phyloP scores from a whole-genome alignment of 2,329 filamentous ascomycete species.

The Coniochaeta hoffmannii region DNA sequence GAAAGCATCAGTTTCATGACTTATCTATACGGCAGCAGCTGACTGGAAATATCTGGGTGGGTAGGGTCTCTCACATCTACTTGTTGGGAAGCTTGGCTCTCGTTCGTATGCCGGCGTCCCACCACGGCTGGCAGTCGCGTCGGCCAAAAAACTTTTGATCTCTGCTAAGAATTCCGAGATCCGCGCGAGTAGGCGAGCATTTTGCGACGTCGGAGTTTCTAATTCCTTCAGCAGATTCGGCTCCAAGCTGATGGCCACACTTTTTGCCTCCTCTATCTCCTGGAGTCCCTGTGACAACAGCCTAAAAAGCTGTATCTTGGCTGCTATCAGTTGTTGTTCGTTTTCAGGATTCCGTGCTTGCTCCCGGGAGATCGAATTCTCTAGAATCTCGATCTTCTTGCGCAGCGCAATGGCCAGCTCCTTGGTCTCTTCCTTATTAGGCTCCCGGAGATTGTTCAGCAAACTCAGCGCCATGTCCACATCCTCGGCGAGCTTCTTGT shows the following conservation, averaged over 20 bases:
- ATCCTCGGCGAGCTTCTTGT: not conserved
- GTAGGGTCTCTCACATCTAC: not conserved
- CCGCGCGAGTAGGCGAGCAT: not conserved
- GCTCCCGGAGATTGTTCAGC: not conserved
- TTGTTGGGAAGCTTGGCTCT: too few relatives aligned
- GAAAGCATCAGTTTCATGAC: not conserved
- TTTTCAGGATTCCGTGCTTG: not conserved
- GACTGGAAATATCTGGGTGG: too few relatives aligned
- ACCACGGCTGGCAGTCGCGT: too few relatives aligned
- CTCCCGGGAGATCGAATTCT: too few relatives aligned
- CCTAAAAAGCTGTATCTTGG: not conserved
- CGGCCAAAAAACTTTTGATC: not conserved
- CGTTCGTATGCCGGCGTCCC: too few relatives aligned
- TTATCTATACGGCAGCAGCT: too few relatives aligned
- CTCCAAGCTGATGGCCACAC: not conserved
- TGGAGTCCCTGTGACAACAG: not conserved
- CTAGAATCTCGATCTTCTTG: not conserved
- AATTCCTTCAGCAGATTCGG: not conserved
- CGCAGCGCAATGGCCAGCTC: not conserved
- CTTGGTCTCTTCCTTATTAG: not conserved
- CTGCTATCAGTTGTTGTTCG: not conserved
- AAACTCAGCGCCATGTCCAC: not conserved
- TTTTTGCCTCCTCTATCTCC: not conserved
- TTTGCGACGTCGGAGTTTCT: not conserved
- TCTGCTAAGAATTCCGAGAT: not conserved